Conservation (phyloP, 2,329 filamentous ascomycete genomes). For the Fusarium haematococcum region DNA sequence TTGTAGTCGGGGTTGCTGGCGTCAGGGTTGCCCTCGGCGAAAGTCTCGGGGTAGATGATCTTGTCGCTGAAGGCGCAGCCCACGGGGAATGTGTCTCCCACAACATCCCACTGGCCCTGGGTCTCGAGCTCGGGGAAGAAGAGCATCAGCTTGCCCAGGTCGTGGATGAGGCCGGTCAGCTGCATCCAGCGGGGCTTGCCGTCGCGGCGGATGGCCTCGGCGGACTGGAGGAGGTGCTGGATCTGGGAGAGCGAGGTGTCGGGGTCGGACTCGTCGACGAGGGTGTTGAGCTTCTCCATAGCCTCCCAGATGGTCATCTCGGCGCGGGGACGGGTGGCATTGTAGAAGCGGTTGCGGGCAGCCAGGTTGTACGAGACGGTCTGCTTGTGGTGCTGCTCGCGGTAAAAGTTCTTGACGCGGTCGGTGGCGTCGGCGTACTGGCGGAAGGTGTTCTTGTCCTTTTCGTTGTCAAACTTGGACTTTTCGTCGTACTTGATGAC, state of each 20-base stretch:
- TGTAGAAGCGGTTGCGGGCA: conserved; percentile 71
- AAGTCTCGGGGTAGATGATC: conserved; percentile 86
- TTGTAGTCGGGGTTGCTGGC: conserved; percentile 76
- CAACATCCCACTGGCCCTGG: conserved; percentile 93
- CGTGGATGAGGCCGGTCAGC: conserved; percentile 81
- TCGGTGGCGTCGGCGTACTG: conserved; percentile 87
- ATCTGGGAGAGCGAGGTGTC: conserved; percentile 90
- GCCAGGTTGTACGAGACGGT: conserved; percentile 87
- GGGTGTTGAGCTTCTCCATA: conserved; percentile 90
- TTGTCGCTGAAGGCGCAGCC: conserved; percentile 79
- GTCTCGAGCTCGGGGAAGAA: conserved; percentile 75
- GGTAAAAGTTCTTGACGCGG: conserved; percentile 89
- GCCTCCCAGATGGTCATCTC: conserved; percentile 91
- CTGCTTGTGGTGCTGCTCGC: conserved; percentile 76
- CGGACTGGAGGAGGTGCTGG: conserved; percentile 88
- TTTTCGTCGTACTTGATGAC: conserved; percentile 61
- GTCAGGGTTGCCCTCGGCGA: conserved; percentile 79
- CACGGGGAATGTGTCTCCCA: conserved; percentile 86
- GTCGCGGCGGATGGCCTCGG: conserved; percentile 89
- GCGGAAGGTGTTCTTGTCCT: conserved; percentile 84
- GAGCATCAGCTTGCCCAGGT: conserved; percentile 83
- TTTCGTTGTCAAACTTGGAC: conserved; percentile 77
- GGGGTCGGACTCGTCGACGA: conserved; percentile 92
- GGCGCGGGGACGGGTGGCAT: conserved; percentile 69
- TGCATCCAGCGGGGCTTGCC: conserved; percentile 88